Conservation (phyloP, 75 land plant species). For the Azolla pinnata region DNA sequence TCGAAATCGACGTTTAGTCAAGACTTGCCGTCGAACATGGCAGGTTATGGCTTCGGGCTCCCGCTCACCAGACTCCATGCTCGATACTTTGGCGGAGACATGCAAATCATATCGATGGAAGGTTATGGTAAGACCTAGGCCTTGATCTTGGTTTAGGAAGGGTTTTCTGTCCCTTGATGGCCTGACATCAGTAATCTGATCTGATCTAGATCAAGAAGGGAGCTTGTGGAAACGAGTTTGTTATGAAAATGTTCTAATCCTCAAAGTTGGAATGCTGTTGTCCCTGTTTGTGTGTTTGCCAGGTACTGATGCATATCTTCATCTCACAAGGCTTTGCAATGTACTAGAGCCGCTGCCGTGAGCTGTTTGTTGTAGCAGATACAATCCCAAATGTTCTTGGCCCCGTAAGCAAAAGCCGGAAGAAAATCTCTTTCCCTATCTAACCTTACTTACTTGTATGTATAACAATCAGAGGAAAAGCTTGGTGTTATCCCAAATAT, state of each 20-base stretch:
- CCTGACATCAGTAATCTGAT: neutral
- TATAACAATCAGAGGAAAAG: too few relatives aligned
- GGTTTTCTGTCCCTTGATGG: neutral
- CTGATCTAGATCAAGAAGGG: neutral
- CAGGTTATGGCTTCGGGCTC: constrained; percentile 47
- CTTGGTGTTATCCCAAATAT: too few relatives aligned
- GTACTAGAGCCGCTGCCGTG: constrained; percentile 32
- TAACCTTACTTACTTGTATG: too few relatives aligned
- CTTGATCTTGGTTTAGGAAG: neutral
- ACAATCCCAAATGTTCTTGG: too few relatives aligned
- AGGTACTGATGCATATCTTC: constrained; percentile 43
- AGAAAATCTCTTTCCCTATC: too few relatives aligned
- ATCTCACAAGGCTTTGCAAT: constrained; percentile 30
- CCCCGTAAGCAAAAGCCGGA: too few relatives aligned
- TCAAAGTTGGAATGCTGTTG: neutral
- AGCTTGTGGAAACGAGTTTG: neutral
- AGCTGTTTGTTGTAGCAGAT: too few relatives aligned
- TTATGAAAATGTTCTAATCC: neutral
- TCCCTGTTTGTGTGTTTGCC: neutral
- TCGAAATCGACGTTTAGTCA: constrained; percentile 11
- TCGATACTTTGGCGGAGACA: constrained; percentile 47
- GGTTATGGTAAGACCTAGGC: constrained; percentile 49
- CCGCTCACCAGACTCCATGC: constrained; percentile 54
- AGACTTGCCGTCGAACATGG: constrained; percentile 35
- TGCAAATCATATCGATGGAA: constrained; percentile 47